Percentiles rank a stretch among this genome's conserved stretches.
Conservation (phyloP, 164 flowering plant species). For the Magnolia kwangsiensis region DNA sequence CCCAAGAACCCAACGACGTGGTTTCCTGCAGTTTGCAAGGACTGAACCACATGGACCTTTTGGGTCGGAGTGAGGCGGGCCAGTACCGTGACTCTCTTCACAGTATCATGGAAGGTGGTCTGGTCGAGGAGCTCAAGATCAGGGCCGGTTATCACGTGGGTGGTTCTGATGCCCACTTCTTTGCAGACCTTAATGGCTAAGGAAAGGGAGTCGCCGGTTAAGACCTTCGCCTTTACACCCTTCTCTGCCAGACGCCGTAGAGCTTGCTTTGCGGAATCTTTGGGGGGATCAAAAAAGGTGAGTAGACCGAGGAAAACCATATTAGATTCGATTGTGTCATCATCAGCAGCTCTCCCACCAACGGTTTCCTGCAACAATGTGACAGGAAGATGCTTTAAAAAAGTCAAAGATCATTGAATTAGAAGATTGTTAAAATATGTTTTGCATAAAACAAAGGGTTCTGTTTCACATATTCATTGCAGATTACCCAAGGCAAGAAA, state of each 20-base stretch:
- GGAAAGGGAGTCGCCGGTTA: constrained; percentile 69
- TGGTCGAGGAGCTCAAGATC: constrained; percentile 59
- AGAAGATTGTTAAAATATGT: not conserved
- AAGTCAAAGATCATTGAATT: not conserved
- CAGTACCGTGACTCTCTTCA: constrained; percentile 58
- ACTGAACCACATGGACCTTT: constrained; percentile 67
- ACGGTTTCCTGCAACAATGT: constrained; percentile 31
- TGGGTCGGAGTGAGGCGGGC: constrained; percentile 81
- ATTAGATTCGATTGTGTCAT: constrained; percentile 44
- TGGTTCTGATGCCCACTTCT: constrained; percentile 71
- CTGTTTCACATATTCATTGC: too few species aligned
- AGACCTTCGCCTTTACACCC: constrained; percentile 70
- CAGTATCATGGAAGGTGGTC: constrained; percentile 56
- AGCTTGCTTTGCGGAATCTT: constrained; percentile 80
- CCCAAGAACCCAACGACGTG: constrained; percentile 78
- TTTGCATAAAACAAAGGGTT: not conserved
- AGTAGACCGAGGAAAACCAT: constrained; percentile 70
- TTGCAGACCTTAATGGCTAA: constrained; percentile 61
- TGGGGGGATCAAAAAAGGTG: constrained; percentile 76
- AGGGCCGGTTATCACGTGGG: constrained; percentile 66
- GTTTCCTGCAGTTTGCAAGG: constrained; percentile 51
- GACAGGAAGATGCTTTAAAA: not conserved
- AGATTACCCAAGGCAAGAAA: too few species aligned
- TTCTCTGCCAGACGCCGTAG: constrained; percentile 62
- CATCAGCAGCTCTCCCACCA: constrained; percentile 6